phyloP scores from a whole-genome alignment of 495 filamentous ascomycete species.

The Darksidea phi region DNA sequence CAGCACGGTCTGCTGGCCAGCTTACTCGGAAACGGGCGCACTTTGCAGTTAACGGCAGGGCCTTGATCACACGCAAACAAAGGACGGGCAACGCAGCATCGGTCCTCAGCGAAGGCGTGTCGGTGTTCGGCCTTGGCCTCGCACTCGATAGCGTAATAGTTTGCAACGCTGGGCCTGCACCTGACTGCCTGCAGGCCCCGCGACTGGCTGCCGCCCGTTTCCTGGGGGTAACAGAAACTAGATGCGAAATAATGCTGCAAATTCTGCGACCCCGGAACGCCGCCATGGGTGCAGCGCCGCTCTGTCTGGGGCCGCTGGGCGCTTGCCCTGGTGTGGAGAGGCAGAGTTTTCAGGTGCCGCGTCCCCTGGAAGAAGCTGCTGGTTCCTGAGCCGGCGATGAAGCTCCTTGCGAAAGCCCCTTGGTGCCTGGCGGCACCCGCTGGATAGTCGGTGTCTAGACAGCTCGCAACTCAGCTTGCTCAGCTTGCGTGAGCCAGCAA shows the following conservation, averaged over 20 bases:
- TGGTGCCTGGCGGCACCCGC: too few relatives aligned
- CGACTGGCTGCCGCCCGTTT: constrained; percentile 34
- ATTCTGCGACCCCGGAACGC: constrained; percentile 14
- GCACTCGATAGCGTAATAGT: constrained; percentile 31
- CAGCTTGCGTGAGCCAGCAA: too few relatives aligned
- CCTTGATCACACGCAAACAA: constrained; percentile 24
- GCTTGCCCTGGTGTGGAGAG: constrained; percentile 2
- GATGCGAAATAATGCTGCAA: constrained; percentile 19
- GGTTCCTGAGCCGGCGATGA: constrained; percentile 15
- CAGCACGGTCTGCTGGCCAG: background rate
- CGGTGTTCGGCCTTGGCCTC: constrained; percentile 14
- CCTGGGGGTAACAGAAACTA: constrained; percentile 36
- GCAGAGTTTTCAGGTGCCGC: too few relatives aligned
- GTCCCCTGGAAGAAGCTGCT: too few relatives aligned
- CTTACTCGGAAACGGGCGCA: background rate
- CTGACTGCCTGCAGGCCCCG: constrained; percentile 22
- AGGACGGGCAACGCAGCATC: background rate
- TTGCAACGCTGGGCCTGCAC: constrained; percentile 9
- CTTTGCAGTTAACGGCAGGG: constrained; percentile 40
- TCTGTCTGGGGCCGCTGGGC: too few relatives aligned
- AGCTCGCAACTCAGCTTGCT: too few relatives aligned
- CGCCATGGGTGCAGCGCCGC: too few relatives aligned
- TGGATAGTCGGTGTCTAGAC: background rate
- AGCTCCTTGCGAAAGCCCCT: too few relatives aligned
- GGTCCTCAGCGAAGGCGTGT: constrained; percentile 5